Base-by-base conservation (phyloP, 73 alveolate species). In the Uronychia setigera region DNA sequence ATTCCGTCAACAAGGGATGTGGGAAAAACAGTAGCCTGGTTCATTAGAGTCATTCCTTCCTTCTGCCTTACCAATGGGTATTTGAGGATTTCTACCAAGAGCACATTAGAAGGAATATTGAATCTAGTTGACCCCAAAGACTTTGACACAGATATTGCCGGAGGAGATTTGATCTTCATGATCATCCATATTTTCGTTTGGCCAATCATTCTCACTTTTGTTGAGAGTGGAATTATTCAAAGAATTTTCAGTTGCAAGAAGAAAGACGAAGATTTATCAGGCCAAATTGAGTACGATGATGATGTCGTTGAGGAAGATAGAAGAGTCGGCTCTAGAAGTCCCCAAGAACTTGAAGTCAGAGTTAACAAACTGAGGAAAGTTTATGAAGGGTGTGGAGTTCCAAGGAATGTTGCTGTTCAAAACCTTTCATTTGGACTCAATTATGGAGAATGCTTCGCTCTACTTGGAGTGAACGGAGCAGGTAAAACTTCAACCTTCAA, bases 401-500 rank as follows among this genome's bases (percentile, higher is more conserved):
- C 78, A 57, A 89, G 87, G 33, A n/a, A n/a, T n/a, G 95, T 90
- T 0, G 99, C 99, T 31, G 99, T 98, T 0, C 92, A 95, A 83
- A 91, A 94, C 76, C 92, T 97, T 29, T 86, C 97, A 31, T 96
- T 98, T 85, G 94, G 81, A 94, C 79, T 97, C 13, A 92, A 92
- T n/a, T 87, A 94, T 85, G 98, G 98, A 46, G 97, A 94, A 80
- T 94, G 94, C 67, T 94, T 94, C 86, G 94, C 96, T 27, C 85
- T 94, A 1, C 88, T 94, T 30, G 98, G 98, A n/a, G 97, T 93
- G 33, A 93, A 93, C 79, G 98, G 98, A 35, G 97, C 98, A 29
- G 98, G 98, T 1, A 94, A 94, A 30, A 94, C 98, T 0, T 93
- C 95, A 0, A 81, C 88, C 19, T 81, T 81, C 29, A 98, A 97